A percentile compares a stretch with the other conserved stretches of the same genome.
Evolutionary conservation across 2,329 filamentous ascomycete genomes (phyloP).

Genomic region (Ambrosiella cleistominuta): DNA sequence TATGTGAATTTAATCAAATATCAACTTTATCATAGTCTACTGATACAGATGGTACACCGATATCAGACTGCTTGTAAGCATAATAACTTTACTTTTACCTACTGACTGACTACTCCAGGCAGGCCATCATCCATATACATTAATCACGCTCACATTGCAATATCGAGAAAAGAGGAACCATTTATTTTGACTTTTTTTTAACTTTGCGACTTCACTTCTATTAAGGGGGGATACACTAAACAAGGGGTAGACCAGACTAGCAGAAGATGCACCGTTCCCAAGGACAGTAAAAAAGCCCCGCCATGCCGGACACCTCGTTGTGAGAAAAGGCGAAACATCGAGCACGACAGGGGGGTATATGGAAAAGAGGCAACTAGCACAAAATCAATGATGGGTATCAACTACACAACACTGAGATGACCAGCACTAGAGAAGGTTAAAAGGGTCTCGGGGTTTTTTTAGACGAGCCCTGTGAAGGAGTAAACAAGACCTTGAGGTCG

Average conservation of each 20-base stretch:
- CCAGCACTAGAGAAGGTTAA: conserved; percentile 8
- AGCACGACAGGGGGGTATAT: not conserved
- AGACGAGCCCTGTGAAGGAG: not conserved
- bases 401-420: conserved; percentile 1
- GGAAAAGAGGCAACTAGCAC: conserved; percentile 6
- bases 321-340: conserved; percentile 2
- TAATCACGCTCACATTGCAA: not conserved
- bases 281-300: not conserved
- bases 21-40: too few species aligned
- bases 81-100: too few species aligned
- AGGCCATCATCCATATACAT: not conserved
- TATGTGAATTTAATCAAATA: too few species aligned
- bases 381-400: conserved; percentile 2
- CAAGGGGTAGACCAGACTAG: not conserved
- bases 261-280: conserved; percentile 6
- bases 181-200: not conserved
- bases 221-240: conserved; percentile 8
- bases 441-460: not conserved
- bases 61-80: too few species aligned
- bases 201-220: conserved; percentile 6
- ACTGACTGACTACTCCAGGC: not conserved
- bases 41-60: too few species aligned
- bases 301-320: conserved; percentile 2
- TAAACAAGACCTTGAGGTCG: conserved; percentile 1
- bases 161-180: conserved; percentile 2